phyloP scores from a whole-genome alignment of 2,329 filamentous ascomycete species.

The Colletotrichum cereale region DNA sequence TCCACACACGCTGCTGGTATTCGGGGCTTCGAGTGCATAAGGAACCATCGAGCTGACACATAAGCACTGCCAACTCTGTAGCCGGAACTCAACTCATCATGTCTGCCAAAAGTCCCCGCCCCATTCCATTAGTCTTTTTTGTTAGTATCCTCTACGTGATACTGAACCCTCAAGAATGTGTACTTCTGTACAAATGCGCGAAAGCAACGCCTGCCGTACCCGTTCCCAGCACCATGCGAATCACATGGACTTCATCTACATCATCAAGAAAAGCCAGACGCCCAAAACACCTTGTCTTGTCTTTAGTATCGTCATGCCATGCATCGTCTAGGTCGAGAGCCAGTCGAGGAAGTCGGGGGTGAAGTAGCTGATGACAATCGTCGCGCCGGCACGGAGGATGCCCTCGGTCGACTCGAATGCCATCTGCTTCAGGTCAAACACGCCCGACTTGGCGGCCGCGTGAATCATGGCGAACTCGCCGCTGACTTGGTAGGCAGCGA shows the following conservation, averaged over 20 bases:
- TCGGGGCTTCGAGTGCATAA: not conserved
- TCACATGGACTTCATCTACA: not conserved
- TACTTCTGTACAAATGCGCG: conserved; percentile 3
- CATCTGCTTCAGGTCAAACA: conserved; percentile 95
- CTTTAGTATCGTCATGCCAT: conserved; percentile 8
- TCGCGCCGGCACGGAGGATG: conserved; percentile 91
- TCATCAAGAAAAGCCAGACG: conserved; percentile 18
- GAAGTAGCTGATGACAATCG: conserved; percentile 95
- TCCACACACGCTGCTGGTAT: not conserved
- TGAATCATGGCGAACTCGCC: conserved; percentile 99
- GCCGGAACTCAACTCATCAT: conserved; percentile 13
- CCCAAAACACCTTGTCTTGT: conserved; percentile 34
- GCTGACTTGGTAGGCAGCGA: conserved; percentile 96
- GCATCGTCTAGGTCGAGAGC: conserved; percentile 62
- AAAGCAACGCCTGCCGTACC: conserved; percentile 25
- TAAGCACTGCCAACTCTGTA: conserved; percentile 8
- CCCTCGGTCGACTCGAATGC: conserved; percentile 95
- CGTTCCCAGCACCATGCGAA: conserved; percentile 1
- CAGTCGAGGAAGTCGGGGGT: conserved; percentile 83
- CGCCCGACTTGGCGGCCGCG: conserved; percentile 92
- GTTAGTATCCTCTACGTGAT: conserved; percentile 33
- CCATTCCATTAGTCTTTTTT: conserved; percentile 24
- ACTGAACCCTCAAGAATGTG: conserved; percentile 16
- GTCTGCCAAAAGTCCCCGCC: conserved; percentile 16
- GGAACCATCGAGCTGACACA: conserved; percentile 20